These are phyloP conservation scores for Seiridium cupressi DNA, from an alignment of 2,329 filamentous ascomycete species.

Conservation along the genomic window DNA sequence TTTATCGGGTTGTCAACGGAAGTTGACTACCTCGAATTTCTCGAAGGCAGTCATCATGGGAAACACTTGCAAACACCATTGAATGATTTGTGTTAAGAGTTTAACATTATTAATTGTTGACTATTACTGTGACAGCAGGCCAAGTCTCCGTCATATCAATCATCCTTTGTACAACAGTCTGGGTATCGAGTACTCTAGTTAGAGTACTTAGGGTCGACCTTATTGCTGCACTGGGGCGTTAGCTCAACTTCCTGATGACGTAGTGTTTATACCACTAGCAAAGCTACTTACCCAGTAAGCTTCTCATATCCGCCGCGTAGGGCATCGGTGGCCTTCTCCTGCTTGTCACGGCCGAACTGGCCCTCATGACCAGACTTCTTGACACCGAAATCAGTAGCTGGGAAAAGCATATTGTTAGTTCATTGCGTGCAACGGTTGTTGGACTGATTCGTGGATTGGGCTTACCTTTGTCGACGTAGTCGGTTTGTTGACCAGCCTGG, in stretches of 20 bases:
- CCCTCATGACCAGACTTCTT: slow-evolving; percentile 23
- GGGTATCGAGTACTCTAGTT: slow-evolving; percentile 20
- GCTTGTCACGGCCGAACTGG: slow-evolving; percentile 12
- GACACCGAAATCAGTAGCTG: slow-evolving; percentile 25
- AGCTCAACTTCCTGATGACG: too few relatives aligned
- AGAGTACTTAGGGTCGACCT: slow-evolving; percentile 32
- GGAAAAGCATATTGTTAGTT: too few relatives aligned
- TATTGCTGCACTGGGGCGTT: slow-evolving; percentile 25
- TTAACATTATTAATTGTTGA: not conserved
- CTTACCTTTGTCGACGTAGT: slow-evolving; percentile 30
- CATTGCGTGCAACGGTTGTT: too few relatives aligned
- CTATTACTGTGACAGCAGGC: not conserved
- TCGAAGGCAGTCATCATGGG: not conserved
- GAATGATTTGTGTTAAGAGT: not conserved
- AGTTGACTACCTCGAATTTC: too few relatives aligned
- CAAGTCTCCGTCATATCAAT: not conserved
- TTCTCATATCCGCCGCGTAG: slow-evolving; percentile 34
- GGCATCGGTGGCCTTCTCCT: slow-evolving; percentile 32
- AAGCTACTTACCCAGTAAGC: slow-evolving; percentile 30
- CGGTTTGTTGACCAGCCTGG: slow-evolving; percentile 22
- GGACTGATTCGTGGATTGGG: not conserved
- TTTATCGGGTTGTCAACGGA: too few relatives aligned
- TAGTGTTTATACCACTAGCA: not conserved
- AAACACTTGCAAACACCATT: not conserved
- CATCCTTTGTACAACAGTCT: not conserved